Conservation (phyloP, 2,329 filamentous ascomycete genomes). For the Chlorencoelia australis region DNA sequence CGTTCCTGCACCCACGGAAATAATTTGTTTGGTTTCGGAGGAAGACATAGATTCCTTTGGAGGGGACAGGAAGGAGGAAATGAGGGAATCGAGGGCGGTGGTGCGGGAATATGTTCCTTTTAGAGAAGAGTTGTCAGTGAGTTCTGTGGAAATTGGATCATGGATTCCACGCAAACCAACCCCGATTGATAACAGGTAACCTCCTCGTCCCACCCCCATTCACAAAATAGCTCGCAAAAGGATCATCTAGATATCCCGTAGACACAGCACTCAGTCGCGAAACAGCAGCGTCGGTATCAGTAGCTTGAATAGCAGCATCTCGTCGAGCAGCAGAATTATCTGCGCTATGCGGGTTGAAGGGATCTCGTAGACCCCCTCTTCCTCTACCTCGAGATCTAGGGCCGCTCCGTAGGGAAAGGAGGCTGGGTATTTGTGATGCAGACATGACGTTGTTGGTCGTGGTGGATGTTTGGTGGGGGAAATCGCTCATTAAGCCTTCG, state of each 20-base stretch:
- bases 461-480: neutral
- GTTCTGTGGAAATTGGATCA: neutral
- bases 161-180: constrained; percentile 35
- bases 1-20: constrained; percentile 87
- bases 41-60: constrained; percentile 9
- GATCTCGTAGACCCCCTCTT: constrained; percentile 33
- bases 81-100: constrained; percentile 67
- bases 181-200: constrained; percentile 89
- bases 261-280: constrained; percentile 83
- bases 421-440: constrained; percentile 67
- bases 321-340: constrained; percentile 22
- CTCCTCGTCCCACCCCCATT: constrained; percentile 47
- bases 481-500: too few species aligned
- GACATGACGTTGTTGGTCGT: constrained; percentile 44
- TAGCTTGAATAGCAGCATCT: constrained; percentile 74
- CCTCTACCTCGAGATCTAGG: constrained; percentile 31
- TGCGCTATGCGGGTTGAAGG: constrained; percentile 3
- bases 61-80: constrained; percentile 55
- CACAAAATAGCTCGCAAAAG: constrained; percentile 64
- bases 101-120: constrained; percentile 89
- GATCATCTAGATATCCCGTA: constrained; percentile 74
- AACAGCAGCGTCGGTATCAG: constrained; percentile 82
- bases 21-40: constrained; percentile 54
- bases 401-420: constrained; percentile 46
- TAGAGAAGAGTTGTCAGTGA: constrained; percentile 1